Evolutionary conservation across 345 rosid species (phyloP).

Genomic region (Hibiscus trionum): DNA sequence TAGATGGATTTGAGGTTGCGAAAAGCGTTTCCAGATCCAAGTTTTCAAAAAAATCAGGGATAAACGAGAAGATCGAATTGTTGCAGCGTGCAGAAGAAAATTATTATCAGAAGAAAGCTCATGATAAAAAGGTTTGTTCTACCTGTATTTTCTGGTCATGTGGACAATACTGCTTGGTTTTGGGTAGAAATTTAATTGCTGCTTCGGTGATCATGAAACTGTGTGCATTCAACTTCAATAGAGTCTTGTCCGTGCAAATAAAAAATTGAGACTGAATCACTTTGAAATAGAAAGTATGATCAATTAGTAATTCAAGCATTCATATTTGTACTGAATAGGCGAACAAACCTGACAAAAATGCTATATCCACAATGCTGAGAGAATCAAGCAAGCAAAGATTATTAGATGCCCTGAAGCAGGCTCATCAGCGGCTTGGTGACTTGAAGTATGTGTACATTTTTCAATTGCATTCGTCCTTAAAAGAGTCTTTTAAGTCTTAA

Average conservation of each 20-base stretch:
- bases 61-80: constrained; percentile 53
- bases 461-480: neutral
- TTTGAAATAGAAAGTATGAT: neutral
- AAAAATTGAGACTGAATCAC: neutral
- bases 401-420: constrained; percentile 42
- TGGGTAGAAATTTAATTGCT: neutral
- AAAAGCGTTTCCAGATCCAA: constrained; percentile 39
- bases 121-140: constrained; percentile 48
- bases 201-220: neutral
- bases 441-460: constrained; percentile 24
- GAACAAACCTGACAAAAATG: constrained; percentile 55
- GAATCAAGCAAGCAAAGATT: constrained; percentile 71
- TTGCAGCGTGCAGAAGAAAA: constrained; percentile 71
- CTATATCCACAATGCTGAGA: constrained; percentile 51
- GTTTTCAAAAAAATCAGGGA: constrained; percentile 40
- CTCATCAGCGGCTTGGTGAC: constrained; percentile 43
- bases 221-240: neutral
- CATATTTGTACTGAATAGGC: constrained; percentile 28
- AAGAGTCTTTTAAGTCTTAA: neutral
- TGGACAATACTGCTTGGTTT: neutral
- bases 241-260: neutral
- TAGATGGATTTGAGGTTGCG: constrained; percentile 45
- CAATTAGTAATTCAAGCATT: neutral
- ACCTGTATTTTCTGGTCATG: neutral
- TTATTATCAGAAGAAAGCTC: constrained; percentile 35